Evolutionary conservation across 2,329 filamentous ascomycete species (phyloP).

Genomic region (Cercospora citrullina): DNA sequence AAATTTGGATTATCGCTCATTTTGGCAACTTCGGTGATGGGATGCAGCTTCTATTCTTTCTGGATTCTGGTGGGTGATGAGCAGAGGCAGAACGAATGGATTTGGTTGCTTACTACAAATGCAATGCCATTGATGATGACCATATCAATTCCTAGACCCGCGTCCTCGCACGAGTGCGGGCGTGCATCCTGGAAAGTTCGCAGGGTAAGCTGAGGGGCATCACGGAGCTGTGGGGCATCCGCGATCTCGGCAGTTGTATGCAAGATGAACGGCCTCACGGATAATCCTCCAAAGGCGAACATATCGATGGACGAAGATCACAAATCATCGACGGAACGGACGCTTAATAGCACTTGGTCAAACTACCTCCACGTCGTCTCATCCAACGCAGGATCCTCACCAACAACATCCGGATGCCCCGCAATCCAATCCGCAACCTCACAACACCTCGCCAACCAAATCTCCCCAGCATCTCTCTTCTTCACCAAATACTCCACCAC

Average conservation of each 20-base stretch:
- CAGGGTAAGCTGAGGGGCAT: neutral
- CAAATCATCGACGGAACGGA: neutral
- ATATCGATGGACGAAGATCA: neutral
- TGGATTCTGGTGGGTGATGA: neutral
- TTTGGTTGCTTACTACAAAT: neutral
- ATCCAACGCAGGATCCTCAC: constrained; percentile 36
- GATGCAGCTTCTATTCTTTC: neutral
- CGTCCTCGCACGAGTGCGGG: neutral
- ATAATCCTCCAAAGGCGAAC: neutral
- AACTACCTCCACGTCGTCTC: constrained; percentile 34
- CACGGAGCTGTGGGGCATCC: neutral
- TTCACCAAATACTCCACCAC: constrained; percentile 33
- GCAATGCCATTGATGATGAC: neutral
- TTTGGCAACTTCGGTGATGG: neutral
- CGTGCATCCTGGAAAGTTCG: neutral
- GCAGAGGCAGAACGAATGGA: neutral
- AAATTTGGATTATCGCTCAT: neutral
- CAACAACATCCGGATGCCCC: constrained; percentile 29
- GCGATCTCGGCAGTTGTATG: constrained; percentile 4
- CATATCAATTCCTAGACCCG: neutral
- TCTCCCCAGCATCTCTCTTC: constrained; percentile 30
- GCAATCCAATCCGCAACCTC: constrained; percentile 35
- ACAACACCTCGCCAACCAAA: constrained; percentile 36
- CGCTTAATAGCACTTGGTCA: neutral
- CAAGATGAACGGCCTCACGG: neutral